A percentile compares a stretch with the other conserved stretches of the same genome.
phyloP scores from a whole-genome alignment of 139 green algal genomes.

The Limnomonas spitsbergensis region DNA sequence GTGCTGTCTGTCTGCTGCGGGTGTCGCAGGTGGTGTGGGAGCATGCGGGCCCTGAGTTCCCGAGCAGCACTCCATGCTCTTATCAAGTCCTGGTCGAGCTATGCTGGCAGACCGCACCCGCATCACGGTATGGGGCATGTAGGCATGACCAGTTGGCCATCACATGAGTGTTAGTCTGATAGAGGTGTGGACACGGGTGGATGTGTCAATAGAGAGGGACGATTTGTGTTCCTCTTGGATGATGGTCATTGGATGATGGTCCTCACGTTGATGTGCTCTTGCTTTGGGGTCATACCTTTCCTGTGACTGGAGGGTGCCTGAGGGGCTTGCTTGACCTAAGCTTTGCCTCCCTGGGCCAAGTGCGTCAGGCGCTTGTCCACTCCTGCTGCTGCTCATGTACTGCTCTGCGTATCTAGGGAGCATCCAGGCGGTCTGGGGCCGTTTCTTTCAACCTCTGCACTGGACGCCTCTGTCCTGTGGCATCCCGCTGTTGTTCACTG shows the following conservation, averaged over 20 bases:
- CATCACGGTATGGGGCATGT: neutral
- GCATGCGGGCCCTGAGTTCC: constrained; percentile 19
- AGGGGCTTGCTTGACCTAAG: too few relatives aligned
- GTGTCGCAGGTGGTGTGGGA: neutral
- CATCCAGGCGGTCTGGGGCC: neutral
- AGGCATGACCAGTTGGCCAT: neutral
- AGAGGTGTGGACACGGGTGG: neutral
- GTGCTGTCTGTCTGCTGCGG: neutral
- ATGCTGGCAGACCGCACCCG: constrained; percentile 28
- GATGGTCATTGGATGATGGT: too few relatives aligned
- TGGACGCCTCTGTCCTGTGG: neutral
- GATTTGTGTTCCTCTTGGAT: too few relatives aligned
- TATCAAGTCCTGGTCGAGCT: constrained; percentile 28
- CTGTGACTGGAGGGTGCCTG: neutral
- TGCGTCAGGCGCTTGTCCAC: too few relatives aligned
- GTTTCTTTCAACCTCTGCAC: neutral
- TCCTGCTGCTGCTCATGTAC: too few relatives aligned
- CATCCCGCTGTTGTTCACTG: neutral
- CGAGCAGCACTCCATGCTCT: constrained; percentile 20
- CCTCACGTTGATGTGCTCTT: neutral
- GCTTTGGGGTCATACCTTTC: neutral
- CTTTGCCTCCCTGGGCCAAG: too few relatives aligned
- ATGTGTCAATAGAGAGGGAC: too few relatives aligned
- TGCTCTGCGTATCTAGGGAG: neutral
- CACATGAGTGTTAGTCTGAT: neutral